Conservation (phyloP, 441 rosid species). For the Euphorbia schlechtendalii region DNA sequence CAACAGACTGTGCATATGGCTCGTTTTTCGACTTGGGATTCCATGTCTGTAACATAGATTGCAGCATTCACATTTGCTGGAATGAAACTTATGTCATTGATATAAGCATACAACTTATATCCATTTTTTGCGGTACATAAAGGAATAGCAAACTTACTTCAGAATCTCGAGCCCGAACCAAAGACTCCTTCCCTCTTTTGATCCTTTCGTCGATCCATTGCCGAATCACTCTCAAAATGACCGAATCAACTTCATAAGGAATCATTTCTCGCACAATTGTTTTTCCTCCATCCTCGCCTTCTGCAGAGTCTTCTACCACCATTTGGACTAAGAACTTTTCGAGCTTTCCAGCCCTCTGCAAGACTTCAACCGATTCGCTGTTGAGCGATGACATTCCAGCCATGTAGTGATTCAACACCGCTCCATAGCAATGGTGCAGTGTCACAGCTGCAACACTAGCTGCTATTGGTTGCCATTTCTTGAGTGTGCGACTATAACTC, state of each 20-base stretch:
- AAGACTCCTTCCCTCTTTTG: slow-evolving; percentile 44
- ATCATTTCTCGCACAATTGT: slow-evolving; percentile 73
- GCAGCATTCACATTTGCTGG: slow-evolving; percentile 9
- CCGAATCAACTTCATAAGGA: slow-evolving; percentile 74
- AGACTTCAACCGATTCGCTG: slow-evolving; percentile 48
- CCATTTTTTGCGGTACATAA: neutral
- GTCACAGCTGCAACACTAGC: slow-evolving; percentile 64
- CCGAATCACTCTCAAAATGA: slow-evolving; percentile 45
- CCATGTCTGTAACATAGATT: slow-evolving; percentile 61
- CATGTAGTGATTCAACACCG: slow-evolving; percentile 63
- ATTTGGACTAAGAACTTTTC: slow-evolving; percentile 78
- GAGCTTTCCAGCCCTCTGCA: slow-evolving; percentile 75
- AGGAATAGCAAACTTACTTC: slow-evolving; percentile 44
- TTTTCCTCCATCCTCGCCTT: slow-evolving; percentile 83
- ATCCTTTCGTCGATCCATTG: slow-evolving; percentile 68
- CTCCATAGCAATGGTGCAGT: slow-evolving; percentile 76
- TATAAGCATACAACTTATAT: neutral
- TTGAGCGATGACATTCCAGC: slow-evolving; percentile 38
- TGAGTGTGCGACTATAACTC: slow-evolving; percentile 61
- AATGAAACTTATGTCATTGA: neutral
- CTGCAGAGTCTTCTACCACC: slow-evolving; percentile 82
- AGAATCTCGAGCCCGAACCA: slow-evolving; percentile 53
- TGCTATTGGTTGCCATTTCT: slow-evolving; percentile 63
- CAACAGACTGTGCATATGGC: slow-evolving; percentile 69
- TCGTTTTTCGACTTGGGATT: slow-evolving; percentile 83